Percentiles rank a stretch among this genome's conserved stretches.
These are phyloP conservation scores for Ceratocystiopsis sp. DNA, from an alignment of 2,329 filamentous ascomycete species.

Conservation along the genomic window DNA sequence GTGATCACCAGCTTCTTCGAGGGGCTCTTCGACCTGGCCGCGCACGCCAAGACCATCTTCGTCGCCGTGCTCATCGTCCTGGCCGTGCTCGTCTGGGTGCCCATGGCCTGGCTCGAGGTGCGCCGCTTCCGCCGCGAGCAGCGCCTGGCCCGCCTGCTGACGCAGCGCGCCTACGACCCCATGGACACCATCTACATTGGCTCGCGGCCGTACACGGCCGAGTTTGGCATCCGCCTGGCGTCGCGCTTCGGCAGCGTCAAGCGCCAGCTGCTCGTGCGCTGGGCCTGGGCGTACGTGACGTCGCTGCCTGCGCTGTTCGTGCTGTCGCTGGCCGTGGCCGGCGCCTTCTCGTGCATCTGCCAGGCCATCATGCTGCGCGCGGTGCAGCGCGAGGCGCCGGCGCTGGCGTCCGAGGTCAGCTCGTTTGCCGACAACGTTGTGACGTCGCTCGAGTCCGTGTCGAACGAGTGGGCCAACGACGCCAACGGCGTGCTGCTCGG, in stretches of 20 bases:
- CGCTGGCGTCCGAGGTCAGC: conserved; percentile 55
- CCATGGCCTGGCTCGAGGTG: conserved; percentile 70
- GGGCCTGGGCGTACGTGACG: conserved; percentile 77
- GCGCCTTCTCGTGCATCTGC: conserved; percentile 66
- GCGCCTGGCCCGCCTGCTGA: conserved; percentile 44
- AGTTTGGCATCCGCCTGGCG: conserved; percentile 52
- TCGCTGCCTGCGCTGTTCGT: conserved; percentile 74
- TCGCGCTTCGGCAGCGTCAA: conserved; percentile 41
- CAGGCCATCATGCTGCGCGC: conserved; percentile 62
- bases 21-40: conserved; percentile 47
- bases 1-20: conserved; percentile 74
- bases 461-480: conserved; percentile 56
- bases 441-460: conserved; percentile 52
- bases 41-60: conserved; percentile 55
- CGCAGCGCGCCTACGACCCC: conserved; percentile 51
- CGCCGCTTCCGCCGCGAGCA: conserved; percentile 59
- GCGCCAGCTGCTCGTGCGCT: conserved; percentile 58
- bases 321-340: conserved; percentile 64
- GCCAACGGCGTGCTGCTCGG: conserved; percentile 52
- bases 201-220: conserved; percentile 61
- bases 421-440: conserved; percentile 68
- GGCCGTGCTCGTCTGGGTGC: conserved; percentile 32
- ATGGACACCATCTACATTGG: conserved; percentile 83
- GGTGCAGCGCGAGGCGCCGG: conserved; percentile 61
- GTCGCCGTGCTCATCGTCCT: conserved; percentile 52